Percentiles rank a stretch among this genome's conserved stretches.
phyloP scores from a whole-genome alignment of 345 rosid genomes.

The Citrus cavaleriei region DNA sequence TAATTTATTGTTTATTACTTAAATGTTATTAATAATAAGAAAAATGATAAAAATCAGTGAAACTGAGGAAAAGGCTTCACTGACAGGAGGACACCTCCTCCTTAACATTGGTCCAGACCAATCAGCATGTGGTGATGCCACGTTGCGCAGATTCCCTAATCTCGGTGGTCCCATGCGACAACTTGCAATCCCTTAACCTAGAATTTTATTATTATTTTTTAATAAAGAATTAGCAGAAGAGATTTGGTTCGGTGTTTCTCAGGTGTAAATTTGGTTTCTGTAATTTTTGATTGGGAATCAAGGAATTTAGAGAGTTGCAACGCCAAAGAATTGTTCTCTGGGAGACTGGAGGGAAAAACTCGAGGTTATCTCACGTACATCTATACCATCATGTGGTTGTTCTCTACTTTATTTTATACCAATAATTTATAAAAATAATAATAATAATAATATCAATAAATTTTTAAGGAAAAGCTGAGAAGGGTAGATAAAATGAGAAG shows the following conservation, averaged over 20 bases:
- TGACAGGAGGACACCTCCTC: constrained; percentile 23
- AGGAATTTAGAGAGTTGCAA: neutral
- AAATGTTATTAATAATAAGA: neutral
- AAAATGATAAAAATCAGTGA: neutral
- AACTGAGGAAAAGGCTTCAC: neutral
- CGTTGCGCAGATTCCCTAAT: constrained; percentile 29
- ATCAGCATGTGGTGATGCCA: constrained; percentile 37
- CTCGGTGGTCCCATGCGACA: constrained; percentile 10
- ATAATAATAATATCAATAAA: too few relatives aligned
- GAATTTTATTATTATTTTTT: neutral
- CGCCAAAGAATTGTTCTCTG: neutral
- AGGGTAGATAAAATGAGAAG: too few relatives aligned
- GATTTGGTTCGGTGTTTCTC: neutral
- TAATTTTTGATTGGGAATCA: neutral
- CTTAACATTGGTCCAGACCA: constrained; percentile 31
- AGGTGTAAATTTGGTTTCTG: neutral
- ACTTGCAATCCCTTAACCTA: neutral
- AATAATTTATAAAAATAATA: too few relatives aligned
- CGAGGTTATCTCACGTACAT: neutral
- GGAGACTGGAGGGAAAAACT: neutral
- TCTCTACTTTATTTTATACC: neutral
- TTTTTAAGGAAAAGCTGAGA: too few relatives aligned
- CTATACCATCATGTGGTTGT: neutral
- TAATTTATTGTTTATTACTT: neutral
- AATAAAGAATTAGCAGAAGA: neutral